Conservation (phyloP, 345 rosid genomes). For the Cardamine chenopodiifolia region DNA sequence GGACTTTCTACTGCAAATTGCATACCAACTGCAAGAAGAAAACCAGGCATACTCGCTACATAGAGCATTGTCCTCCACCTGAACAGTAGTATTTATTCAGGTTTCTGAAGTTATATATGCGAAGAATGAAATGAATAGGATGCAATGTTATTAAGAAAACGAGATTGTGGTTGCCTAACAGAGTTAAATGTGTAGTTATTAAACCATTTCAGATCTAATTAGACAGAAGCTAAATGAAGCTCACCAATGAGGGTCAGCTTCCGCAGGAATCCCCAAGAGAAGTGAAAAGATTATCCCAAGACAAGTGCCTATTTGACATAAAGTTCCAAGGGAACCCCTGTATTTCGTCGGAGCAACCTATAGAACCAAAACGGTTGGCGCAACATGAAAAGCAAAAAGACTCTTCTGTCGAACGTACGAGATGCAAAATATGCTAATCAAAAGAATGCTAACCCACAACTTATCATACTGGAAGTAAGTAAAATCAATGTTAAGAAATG, state of each 20-base stretch:
- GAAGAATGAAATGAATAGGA: background rate
- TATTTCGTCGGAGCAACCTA: constrained; percentile 82
- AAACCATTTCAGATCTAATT: background rate
- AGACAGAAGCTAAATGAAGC: constrained; percentile 29
- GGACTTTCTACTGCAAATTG: constrained; percentile 87
- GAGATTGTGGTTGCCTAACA: background rate
- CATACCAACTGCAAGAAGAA: constrained; percentile 65
- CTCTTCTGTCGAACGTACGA: background rate
- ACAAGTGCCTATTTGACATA: constrained; percentile 73
- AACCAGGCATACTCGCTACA: constrained; percentile 63
- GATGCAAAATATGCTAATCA: background rate
- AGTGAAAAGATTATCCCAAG: constrained; percentile 68
- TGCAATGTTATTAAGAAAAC: background rate
- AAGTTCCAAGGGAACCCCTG: constrained; percentile 71
- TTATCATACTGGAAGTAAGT: background rate
- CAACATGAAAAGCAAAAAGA: background rate
- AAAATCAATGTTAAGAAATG: constrained; percentile 6
- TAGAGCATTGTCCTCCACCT: constrained; percentile 86
- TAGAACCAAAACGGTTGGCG: constrained; percentile 11
- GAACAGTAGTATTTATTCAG: constrained; percentile 35
- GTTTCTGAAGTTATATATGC: background rate
- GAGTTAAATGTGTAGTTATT: background rate
- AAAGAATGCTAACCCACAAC: constrained; percentile 4
- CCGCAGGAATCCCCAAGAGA: constrained; percentile 61
- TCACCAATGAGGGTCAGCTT: constrained; percentile 77